phyloP scores from a whole-genome alignment of 2,329 filamentous ascomycete species.

The Microdochium trichocladiopsis region DNA sequence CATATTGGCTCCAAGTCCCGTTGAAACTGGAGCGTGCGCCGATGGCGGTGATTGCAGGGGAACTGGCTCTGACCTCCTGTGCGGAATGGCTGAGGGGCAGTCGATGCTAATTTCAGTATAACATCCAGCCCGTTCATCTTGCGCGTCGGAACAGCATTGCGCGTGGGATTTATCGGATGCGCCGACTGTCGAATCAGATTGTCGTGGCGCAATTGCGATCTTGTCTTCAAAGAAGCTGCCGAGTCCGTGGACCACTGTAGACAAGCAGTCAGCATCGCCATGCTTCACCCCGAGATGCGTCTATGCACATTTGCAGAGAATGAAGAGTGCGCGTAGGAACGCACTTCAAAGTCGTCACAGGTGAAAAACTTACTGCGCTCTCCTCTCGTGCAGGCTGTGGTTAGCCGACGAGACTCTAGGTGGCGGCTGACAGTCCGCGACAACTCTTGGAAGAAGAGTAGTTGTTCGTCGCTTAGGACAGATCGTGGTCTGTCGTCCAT shows the following conservation, averaged over 20 bases:
- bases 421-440: constrained; percentile 7
- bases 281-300: too few species aligned
- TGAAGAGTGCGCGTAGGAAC: too few species aligned
- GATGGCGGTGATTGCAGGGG: too few species aligned
- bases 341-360: background rate
- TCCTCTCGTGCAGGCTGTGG: constrained; percentile 5
- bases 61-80: too few species aligned
- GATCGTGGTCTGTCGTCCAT: constrained; percentile 4
- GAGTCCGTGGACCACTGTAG: constrained; percentile 10
- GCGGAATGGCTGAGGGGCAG: too few species aligned
- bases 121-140: too few species aligned
- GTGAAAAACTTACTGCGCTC: constrained; percentile 5
- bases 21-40: too few species aligned
- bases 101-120: too few species aligned
- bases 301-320: too few species aligned
- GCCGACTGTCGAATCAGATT: constrained; percentile 1
- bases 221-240: constrained; percentile 14
- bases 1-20: too few species aligned
- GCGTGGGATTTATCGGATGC: too few species aligned
- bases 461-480: background rate
- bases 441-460: constrained; percentile 7
- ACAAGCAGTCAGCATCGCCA: too few species aligned
- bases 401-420: constrained; percentile 6
- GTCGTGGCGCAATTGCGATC: constrained; percentile 11
- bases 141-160: background rate